Evolutionary conservation across 306 rosid genomes (phyloP).

Genomic region (Spatholobus suberectus): DNA sequence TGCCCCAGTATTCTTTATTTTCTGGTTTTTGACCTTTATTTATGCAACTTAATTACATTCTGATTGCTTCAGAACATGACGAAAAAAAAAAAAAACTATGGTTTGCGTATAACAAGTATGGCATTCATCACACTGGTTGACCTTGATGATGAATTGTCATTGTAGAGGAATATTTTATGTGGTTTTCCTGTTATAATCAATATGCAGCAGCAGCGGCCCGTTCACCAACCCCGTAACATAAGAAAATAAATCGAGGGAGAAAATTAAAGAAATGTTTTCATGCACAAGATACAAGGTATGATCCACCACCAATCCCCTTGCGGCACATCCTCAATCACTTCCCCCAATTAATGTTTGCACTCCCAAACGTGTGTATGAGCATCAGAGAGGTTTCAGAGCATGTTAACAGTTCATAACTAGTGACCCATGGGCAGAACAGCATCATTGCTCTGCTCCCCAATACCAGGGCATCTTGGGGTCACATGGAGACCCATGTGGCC

Average conservation of each 20-base stretch:
- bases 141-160: too few relatives aligned
- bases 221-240: too few relatives aligned
- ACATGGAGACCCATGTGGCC: constrained; percentile 50
- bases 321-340: not conserved
- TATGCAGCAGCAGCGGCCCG: too few relatives aligned
- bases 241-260: too few relatives aligned
- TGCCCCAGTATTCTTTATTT: not conserved
- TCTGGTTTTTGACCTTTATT: not conserved
- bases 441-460: constrained; percentile 46
- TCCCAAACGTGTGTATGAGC: not conserved
- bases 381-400: constrained; percentile 22
- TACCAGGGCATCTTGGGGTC: constrained; percentile 49
- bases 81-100: too few relatives aligned
- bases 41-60: not conserved
- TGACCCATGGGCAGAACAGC: constrained; percentile 17
- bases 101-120: too few relatives aligned
- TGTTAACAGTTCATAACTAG: constrained; percentile 10
- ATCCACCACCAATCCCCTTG: not conserved
- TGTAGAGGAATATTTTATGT: not conserved
- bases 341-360: not conserved
- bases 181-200: too few relatives aligned
- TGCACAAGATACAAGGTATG: not conserved
- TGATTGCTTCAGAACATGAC: not conserved
- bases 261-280: not conserved
- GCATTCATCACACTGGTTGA: too few relatives aligned